Percentiles rank a stretch among this genome's conserved stretches.
Evolutionary conservation across 106 monocot species (phyloP).

Genomic region (Gastrodia elata): DNA sequence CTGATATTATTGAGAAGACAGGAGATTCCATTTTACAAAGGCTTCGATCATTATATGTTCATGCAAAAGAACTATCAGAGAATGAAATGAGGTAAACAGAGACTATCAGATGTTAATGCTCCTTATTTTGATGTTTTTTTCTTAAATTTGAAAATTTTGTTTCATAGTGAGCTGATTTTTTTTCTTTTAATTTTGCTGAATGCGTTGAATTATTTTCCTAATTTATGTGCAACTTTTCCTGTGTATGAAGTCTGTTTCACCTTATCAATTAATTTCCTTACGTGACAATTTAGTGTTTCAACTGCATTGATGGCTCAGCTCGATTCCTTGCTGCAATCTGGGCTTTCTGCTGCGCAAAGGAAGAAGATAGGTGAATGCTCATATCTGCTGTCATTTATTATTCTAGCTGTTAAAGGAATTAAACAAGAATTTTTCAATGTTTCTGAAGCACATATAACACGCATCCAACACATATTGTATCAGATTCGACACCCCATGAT

Average conservation of each 20-base stretch:
- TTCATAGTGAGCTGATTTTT: background rate
- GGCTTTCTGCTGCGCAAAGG: conserved; percentile 41
- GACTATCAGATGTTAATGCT: background rate
- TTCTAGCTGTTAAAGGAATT: background rate
- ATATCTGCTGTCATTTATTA: background rate
- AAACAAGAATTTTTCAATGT: background rate
- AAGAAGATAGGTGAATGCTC: conserved; percentile 55
- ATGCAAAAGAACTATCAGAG: conserved; percentile 80
- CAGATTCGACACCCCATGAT: background rate
- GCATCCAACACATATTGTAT: background rate
- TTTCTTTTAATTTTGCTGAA: background rate
- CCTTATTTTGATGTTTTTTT: conserved; percentile 1
- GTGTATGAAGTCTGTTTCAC: background rate
- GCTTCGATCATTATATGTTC: conserved; percentile 51
- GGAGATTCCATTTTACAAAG: conserved; percentile 14
- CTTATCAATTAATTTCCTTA: background rate
- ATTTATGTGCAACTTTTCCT: background rate
- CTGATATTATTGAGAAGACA: conserved; percentile 13
- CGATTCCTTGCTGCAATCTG: conserved; percentile 56
- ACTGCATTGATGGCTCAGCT: conserved; percentile 30
- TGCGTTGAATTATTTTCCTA: background rate
- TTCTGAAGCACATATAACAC: background rate
- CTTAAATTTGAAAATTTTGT: background rate
- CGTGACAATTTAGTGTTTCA: conserved; percentile 26
- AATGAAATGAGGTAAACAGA: conserved; percentile 67